Base-by-base conservation (phyloP, 306 rosid genomes). In the Quercus gilva region DNA sequence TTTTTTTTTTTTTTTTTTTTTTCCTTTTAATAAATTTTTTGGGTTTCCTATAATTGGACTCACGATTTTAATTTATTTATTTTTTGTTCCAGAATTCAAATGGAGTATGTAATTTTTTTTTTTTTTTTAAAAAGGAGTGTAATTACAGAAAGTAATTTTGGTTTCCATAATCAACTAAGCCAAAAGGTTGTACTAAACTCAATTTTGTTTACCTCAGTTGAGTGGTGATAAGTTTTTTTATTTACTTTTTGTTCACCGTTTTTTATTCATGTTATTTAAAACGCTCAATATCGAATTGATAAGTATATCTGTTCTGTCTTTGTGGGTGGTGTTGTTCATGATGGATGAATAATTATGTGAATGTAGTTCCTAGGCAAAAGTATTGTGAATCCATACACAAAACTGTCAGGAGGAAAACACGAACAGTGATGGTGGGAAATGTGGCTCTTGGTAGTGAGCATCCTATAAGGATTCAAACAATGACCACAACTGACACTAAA, bases 391-490 rank as follows among this genome's bases (percentile, higher is more conserved):
- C 97, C 13, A 43, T 91, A 69, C 80, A 96, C 89, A 87, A 87
- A 87, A 91, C 96, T 61, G 87, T 93, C 78, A 88, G 98, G 90
- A 93, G 98, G 85, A 91, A 93, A 75, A 96, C 99, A 64, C 80
- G 92, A 74, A 96, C 99, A 15, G 99, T 96, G 83, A 91, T 86
- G 97, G 98, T 90, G 74, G 99, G 99, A 76, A 78, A 93, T 15
- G 98, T 96, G 74, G 84, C 94, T 45, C 49, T 96, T 65, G 98
- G 99, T 29, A 93, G 98, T 41, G 98, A 93, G 83, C 97, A 93
- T 85, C 99, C 99, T 4, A 91, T 96, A 82, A 90, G 97, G 90
- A 84, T 96, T 86, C 99, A 96, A 82, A 96, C 99, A n/a, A 96
- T 96, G 99, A 96, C 99, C 55, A 96, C 99, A 73, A 90, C 84